Base-by-base conservation (phyloP, 2,329 filamentous ascomycete genomes). In the Verticillium dahliae region DNA sequence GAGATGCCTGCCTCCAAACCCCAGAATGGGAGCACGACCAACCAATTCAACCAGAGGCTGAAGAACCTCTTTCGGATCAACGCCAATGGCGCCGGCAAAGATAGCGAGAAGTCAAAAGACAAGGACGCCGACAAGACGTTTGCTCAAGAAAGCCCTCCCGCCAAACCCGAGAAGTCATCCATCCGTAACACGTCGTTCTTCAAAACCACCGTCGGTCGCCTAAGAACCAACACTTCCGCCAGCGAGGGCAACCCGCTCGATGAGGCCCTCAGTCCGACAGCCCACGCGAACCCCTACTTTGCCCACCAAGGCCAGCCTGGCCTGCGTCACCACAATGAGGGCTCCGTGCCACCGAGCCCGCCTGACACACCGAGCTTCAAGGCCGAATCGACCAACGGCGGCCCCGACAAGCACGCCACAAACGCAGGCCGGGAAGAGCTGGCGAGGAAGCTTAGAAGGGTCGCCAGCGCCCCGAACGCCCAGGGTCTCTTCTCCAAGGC, bases 221-320 rank as follows among this genome's bases (percentile, higher is more conserved):
- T 94, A 73, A 88, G 94, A 70, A 96, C 92, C 39, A 89, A 90
- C 63, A 98, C 94, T 33, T 91, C 96, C 61, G 91, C 91, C 67
- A 97, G 92, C 76, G 94, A 97, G 77, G 93, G 93, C 68, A 92
- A 97, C 72, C 86, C 89, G 62, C 83, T 97, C 66, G 94, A 97
- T 68, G 93, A 97, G 75, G 82, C 86, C 64, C 83, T 96, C 70
- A 97, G 93, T 71, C 95, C 95, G 33, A 98, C 92, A 4, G 94
- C 93, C 59, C 88, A 94, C 72, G 94, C 92, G 66, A 99, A 99
- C 74, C 95, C 95, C 18, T 99, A 99, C 78, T 99, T 98, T 75
- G 90, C 88, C 67, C 95, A 98, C 74, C 95, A 99, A 77, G 95
- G 95, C 62, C 92, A 92, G 69, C 95, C 95, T 4, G 91, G 91